Conservation (phyloP, 2,329 filamentous ascomycete species). For the Cephalotrichum gorgonifer region DNA sequence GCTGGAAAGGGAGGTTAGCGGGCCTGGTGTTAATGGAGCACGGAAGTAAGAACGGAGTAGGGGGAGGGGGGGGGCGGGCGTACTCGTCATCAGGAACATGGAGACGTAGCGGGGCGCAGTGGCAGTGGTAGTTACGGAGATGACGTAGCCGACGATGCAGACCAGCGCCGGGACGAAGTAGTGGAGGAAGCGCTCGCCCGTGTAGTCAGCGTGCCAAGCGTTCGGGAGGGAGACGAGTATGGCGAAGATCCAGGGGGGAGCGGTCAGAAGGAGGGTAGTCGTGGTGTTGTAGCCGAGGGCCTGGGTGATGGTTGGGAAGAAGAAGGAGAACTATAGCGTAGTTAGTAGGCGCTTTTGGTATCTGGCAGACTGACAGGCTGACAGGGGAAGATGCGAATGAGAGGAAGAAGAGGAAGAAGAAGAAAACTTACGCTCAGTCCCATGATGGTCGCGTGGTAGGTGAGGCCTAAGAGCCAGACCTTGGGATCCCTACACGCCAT, state of each 20-base stretch:
- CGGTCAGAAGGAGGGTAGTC: conserved; percentile 17
- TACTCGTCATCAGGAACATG: conserved; percentile 28
- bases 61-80: background rate
- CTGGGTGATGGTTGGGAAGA: conserved; percentile 18
- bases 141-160: conserved; percentile 14
- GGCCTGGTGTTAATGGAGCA: background rate
- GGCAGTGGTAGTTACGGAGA: conserved; percentile 10
- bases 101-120: conserved; percentile 15
- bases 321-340: conserved; percentile 6
- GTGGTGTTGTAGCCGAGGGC: conserved; percentile 13
- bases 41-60: background rate
- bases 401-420: background rate
- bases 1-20: background rate
- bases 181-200: conserved; percentile 28
- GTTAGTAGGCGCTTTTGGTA: too few relatives aligned
- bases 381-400: background rate
- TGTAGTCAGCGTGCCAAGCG: conserved; percentile 24
- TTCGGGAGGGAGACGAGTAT: conserved; percentile 18
- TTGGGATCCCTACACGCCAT: conserved; percentile 23
- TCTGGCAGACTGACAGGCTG: too few relatives aligned
- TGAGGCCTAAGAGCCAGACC: conserved; percentile 20
- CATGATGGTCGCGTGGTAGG: conserved; percentile 6
- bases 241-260: conserved; percentile 18
- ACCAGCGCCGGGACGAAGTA: conserved; percentile 14
- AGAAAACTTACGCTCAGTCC: conserved; percentile 7